Conservation (phyloP, 2,329 filamentous ascomycete genomes). For the Colletotrichum orbiculare region DNA sequence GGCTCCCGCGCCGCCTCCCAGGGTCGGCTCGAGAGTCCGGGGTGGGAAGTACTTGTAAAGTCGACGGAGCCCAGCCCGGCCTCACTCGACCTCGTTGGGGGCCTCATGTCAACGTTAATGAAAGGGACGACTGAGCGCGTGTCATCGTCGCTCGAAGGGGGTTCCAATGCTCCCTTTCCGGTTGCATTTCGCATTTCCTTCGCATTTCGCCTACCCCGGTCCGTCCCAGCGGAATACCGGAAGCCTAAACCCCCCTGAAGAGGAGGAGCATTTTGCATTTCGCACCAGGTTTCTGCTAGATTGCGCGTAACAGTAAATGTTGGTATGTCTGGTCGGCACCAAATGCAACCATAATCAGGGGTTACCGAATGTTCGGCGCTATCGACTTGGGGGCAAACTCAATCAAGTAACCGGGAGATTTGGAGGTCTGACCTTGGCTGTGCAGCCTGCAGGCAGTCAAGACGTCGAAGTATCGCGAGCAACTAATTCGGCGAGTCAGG, state of each 20-base stretch:
- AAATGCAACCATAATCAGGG: conserved; percentile 21
- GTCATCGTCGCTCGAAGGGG: conserved; percentile 23
- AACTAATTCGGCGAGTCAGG: too few relatives aligned
- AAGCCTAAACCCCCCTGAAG: conserved; percentile 6
- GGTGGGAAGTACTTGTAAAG: neutral
- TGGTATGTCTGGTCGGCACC: neutral
- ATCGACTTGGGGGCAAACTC: conserved; percentile 21
- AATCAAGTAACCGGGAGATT: conserved; percentile 6
- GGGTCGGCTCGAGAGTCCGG: conserved; percentile 18
- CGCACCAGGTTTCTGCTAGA: conserved; percentile 17
- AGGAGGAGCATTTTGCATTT: neutral
- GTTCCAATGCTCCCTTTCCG: conserved; percentile 14
- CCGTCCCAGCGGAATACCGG: conserved; percentile 6
- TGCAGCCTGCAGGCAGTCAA: too few relatives aligned
- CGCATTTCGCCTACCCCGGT: conserved; percentile 32
- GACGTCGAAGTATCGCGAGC: too few relatives aligned
- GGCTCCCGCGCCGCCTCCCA: conserved; percentile 18
- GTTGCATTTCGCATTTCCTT: conserved; percentile 28
- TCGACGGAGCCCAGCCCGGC: neutral
- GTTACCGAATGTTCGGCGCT: conserved; percentile 29
- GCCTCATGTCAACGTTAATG: conserved; percentile 8
- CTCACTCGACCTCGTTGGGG: neutral
- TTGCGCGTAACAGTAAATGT: conserved; percentile 1
- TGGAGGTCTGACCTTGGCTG: neutral
- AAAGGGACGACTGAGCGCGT: conserved; percentile 12